phyloP scores from a whole-genome alignment of 108 stramenopile species.

The Skeletonema menzelii region DNA sequence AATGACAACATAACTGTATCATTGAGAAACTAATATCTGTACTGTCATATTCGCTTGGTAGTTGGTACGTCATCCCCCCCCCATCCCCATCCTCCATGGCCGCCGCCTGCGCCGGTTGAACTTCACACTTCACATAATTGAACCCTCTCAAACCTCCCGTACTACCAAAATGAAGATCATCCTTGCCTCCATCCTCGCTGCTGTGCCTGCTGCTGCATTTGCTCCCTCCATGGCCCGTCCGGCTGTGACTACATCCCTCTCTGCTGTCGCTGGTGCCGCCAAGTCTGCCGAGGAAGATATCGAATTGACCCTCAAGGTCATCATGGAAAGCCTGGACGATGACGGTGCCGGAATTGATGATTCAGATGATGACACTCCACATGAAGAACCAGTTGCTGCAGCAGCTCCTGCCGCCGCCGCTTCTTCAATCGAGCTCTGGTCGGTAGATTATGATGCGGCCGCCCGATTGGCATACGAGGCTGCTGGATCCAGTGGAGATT shows the following conservation, averaged over 20 bases:
- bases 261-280: conserved; percentile 31
- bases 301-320: conserved; percentile 63
- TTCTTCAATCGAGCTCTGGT: conserved; percentile 36
- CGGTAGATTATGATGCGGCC: conserved; percentile 53
- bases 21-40: not conserved
- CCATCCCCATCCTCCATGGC: not conserved
- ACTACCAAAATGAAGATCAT: conserved; percentile 30
- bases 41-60: not conserved
- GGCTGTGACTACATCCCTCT: conserved; percentile 2
- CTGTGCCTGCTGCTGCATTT: conserved; percentile 31
- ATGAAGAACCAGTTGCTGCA: conserved; percentile 6
- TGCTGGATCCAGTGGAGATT: conserved; percentile 53
- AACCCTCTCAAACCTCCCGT: not conserved
- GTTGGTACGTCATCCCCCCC: not conserved
- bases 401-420: conserved; percentile 24
- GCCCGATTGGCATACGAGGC: conserved; percentile 57
- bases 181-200: conserved; percentile 26
- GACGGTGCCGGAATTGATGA: conserved; percentile 25
- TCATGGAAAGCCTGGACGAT: conserved; percentile 33
- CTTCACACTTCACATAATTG: not conserved
- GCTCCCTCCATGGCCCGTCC: conserved; percentile 22
- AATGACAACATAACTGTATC: not conserved
- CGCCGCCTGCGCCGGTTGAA: no score
- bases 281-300: conserved; percentile 64
- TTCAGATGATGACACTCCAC: conserved; percentile 35